These are phyloP conservation scores for Tetrapisispora pingtungensis DNA, from an alignment of 805 yeast genomes.

Conservation along the genomic window DNA sequence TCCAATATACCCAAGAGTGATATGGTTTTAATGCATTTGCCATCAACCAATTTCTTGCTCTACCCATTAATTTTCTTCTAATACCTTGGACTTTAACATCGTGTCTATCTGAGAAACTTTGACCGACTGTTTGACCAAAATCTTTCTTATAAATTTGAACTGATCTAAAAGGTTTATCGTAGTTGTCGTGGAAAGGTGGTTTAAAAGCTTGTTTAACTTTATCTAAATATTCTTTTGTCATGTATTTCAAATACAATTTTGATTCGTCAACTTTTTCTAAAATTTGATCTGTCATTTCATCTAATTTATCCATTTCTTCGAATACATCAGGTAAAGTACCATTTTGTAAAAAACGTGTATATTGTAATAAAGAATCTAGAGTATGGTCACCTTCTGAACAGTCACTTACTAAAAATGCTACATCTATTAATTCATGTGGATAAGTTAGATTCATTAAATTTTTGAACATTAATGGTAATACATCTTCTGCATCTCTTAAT, in stretches of 20 bases:
- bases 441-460: slow-evolving; percentile 81
- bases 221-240: slow-evolving; percentile 55
- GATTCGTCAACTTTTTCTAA: slow-evolving; percentile 40
- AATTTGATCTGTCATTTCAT: slow-evolving; percentile 32
- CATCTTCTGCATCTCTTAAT: slow-evolving; percentile 65
- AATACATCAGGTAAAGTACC: slow-evolving; percentile 46
- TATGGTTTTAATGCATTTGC: slow-evolving; percentile 80
- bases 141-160: slow-evolving; percentile 74
- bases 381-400: slow-evolving; percentile 62
- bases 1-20: slow-evolving; percentile 94
- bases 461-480: slow-evolving; percentile 72
- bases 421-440: slow-evolving; percentile 68
- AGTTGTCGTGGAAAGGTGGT: slow-evolving; percentile 56
- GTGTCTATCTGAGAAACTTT: slow-evolving; percentile 85
- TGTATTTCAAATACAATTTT: slow-evolving; percentile 57
- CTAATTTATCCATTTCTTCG: slow-evolving; percentile 15
- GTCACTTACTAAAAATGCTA: slow-evolving; percentile 73
- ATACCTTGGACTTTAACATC: slow-evolving; percentile 96
- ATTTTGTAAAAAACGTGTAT: slow-evolving; percentile 57
- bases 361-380: slow-evolving; percentile 53
- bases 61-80: slow-evolving; percentile 87
- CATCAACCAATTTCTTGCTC: slow-evolving; percentile 90
- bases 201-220: slow-evolving; percentile 48
- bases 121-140: slow-evolving; percentile 86
- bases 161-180: slow-evolving; percentile 61